These are phyloP conservation scores for Phaeosphaeria sp. DNA, from an alignment of 2,329 filamentous ascomycete species.

Conservation along the genomic window DNA sequence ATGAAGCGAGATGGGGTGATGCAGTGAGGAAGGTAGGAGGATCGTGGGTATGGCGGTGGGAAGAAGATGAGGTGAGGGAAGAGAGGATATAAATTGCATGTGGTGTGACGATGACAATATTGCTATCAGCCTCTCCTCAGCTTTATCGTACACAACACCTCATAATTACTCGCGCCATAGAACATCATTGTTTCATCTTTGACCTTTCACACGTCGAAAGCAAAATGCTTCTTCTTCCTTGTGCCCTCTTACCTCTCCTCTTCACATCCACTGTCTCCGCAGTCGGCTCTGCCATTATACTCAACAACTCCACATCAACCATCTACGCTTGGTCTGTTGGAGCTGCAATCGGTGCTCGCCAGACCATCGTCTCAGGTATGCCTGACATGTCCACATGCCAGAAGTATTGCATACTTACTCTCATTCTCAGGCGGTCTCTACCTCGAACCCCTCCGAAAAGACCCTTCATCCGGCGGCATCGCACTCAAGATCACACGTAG, in stretches of 20 bases:
- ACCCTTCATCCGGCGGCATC: conserved; percentile 29
- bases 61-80: neutral
- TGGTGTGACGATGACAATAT: neutral
- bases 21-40: neutral
- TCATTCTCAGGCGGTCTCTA: conserved; percentile 20
- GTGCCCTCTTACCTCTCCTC: conserved; percentile 10
- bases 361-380: conserved; percentile 23
- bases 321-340: conserved; percentile 38
- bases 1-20: neutral
- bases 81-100: neutral
- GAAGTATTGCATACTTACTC: neutral
- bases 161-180: neutral
- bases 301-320: conserved; percentile 25
- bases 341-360: conserved; percentile 17
- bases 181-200: neutral
- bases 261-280: conserved; percentile 26
- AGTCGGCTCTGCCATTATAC: conserved; percentile 32
- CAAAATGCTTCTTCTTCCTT: conserved; percentile 23
- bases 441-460: conserved; percentile 25
- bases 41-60: neutral
- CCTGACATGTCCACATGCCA: neutral
- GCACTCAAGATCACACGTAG: conserved; percentile 36
- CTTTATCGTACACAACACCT: neutral
- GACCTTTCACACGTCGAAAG: neutral
- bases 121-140: neutral